A percentile compares a stretch with the other conserved stretches of the same genome.
Conservation (phyloP, 2,329 filamentous ascomycete genomes). For the Fusarium temperatum region DNA sequence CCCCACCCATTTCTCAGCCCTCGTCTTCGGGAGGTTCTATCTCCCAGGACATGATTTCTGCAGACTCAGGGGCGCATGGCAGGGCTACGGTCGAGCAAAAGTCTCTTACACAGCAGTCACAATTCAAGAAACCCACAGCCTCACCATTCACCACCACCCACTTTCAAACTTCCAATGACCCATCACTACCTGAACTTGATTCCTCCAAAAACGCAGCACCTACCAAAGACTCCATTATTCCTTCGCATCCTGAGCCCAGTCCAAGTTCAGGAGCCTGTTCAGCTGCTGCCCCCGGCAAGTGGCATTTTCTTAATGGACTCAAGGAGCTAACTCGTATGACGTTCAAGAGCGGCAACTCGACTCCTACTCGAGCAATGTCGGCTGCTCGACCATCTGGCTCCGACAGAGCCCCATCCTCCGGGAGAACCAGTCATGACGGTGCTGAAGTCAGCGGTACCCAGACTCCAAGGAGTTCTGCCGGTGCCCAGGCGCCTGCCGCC, state of each 20-base stretch:
- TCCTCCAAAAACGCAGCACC: slow-evolving; percentile 30
- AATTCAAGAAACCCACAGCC: slow-evolving; percentile 34
- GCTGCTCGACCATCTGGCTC: slow-evolving; percentile 63
- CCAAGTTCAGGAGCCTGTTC: slow-evolving; percentile 58
- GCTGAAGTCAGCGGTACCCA: slow-evolving; percentile 61
- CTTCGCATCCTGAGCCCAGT: slow-evolving; percentile 51
- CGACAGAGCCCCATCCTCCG: slow-evolving; percentile 51
- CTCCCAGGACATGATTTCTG: slow-evolving; percentile 41
- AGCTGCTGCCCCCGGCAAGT: slow-evolving; percentile 57
- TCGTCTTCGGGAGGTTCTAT: slow-evolving; percentile 50
- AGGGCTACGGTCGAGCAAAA: slow-evolving; percentile 34
- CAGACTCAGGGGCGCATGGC: slow-evolving; percentile 37
- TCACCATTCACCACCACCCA: slow-evolving; percentile 43
- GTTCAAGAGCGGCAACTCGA: slow-evolving; percentile 91
- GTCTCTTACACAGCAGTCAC: slow-evolving; percentile 31
- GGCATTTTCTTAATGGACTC: slow-evolving; percentile 73
- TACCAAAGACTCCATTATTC: slow-evolving; percentile 31
- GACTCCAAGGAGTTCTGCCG: slow-evolving; percentile 58
- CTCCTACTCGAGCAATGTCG: slow-evolving; percentile 88
- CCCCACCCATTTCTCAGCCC: slow-evolving; percentile 63
- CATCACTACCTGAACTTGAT: slow-evolving; percentile 33
- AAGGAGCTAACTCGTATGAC: slow-evolving; percentile 87
- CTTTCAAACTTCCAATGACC: slow-evolving; percentile 38
- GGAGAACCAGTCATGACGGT: slow-evolving; percentile 53
- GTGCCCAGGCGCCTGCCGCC: slow-evolving; percentile 72